Percentiles rank a stretch among this genome's conserved stretches.
These are phyloP conservation scores for Aspergillus cavernicola DNA, from an alignment of 495 filamentous ascomycete species.

Conservation along the genomic window DNA sequence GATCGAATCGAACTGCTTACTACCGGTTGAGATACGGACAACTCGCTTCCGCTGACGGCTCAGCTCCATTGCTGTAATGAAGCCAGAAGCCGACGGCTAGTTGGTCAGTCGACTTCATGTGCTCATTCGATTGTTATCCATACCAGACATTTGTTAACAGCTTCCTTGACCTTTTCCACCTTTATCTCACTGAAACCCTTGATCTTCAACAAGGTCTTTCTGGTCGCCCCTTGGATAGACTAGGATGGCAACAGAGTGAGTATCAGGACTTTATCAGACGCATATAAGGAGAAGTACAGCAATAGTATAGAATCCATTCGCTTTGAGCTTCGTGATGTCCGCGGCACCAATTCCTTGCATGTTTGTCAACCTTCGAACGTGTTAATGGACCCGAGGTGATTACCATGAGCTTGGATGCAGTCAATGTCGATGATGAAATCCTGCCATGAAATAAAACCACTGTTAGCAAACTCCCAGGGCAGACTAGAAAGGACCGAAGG, in stretches of 20 bases:
- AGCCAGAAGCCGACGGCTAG: slow-evolving; percentile 64
- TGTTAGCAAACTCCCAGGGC: not conserved
- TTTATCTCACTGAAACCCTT: slow-evolving; percentile 80
- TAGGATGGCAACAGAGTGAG: slow-evolving; percentile 21
- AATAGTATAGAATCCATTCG: slow-evolving; percentile 67
- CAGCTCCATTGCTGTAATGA: slow-evolving; percentile 73
- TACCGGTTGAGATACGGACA: slow-evolving; percentile 67
- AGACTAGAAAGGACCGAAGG: not conserved
- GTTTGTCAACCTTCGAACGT: not conserved
- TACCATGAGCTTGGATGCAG: slow-evolving; percentile 68
- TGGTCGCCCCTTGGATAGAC: slow-evolving; percentile 65
- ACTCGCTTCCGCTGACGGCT: slow-evolving; percentile 65
- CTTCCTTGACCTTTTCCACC: slow-evolving; percentile 80
- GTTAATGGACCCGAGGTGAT: not conserved
- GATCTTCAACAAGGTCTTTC: slow-evolving; percentile 65
- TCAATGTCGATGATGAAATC: slow-evolving; percentile 72
- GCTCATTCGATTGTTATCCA: slow-evolving; percentile 2
- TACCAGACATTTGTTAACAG: slow-evolving; percentile 67
- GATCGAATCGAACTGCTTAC: slow-evolving; percentile 72
- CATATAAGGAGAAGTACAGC: slow-evolving; percentile 42
- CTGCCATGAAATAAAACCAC: slow-evolving; percentile 18
- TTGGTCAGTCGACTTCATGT: not conserved
- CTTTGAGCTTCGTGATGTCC: slow-evolving; percentile 73
- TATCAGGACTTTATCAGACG: not conserved
- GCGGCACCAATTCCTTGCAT: slow-evolving; percentile 62